Conservation (phyloP, 1,284 basidiomycete genomes). For the Phlebopus sp. region DNA sequence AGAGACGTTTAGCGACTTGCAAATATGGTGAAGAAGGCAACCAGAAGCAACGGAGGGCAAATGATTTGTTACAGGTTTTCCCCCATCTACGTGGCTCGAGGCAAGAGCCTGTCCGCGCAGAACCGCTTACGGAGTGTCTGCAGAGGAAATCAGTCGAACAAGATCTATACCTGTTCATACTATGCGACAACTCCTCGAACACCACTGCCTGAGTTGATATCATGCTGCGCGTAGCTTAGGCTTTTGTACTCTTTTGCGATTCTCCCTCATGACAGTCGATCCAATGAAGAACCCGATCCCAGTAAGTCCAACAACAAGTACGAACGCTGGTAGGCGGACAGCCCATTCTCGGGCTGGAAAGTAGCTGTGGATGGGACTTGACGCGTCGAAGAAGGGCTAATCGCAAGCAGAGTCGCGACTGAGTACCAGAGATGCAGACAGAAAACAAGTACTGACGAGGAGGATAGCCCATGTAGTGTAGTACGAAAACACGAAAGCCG, state of each 20-base stretch:
- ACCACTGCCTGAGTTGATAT: conserved; percentile 7
- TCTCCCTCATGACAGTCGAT: conserved; percentile 73
- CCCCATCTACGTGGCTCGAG: no score
- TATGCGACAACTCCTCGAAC: not conserved
- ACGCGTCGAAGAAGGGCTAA: conserved; percentile 82
- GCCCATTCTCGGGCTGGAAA: conserved; percentile 94
- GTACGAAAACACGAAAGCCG: conserved; percentile 78
- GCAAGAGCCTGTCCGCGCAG: no score
- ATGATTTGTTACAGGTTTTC: no score
- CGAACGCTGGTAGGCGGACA: conserved; percentile 77
- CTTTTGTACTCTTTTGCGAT: conserved; percentile 60
- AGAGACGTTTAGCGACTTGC: no score
- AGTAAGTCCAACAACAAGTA: conserved; percentile 76
- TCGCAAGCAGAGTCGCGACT: conserved; percentile 5
- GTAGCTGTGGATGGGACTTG: conserved; percentile 69
- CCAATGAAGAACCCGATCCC: conserved; percentile 80
- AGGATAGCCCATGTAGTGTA: conserved; percentile 91
- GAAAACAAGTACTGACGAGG: conserved; percentile 52
- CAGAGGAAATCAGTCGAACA: no score
- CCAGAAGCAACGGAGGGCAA: no score
- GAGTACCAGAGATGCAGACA: not conserved
- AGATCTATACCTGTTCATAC: conserved; percentile 8
- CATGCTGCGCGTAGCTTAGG: conserved; percentile 55
- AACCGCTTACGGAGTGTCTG: no score
- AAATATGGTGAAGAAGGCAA: no score